These are phyloP conservation scores for Fraxinus paxiana DNA, from an alignment of 305 asterid species.

Conservation along the genomic window DNA sequence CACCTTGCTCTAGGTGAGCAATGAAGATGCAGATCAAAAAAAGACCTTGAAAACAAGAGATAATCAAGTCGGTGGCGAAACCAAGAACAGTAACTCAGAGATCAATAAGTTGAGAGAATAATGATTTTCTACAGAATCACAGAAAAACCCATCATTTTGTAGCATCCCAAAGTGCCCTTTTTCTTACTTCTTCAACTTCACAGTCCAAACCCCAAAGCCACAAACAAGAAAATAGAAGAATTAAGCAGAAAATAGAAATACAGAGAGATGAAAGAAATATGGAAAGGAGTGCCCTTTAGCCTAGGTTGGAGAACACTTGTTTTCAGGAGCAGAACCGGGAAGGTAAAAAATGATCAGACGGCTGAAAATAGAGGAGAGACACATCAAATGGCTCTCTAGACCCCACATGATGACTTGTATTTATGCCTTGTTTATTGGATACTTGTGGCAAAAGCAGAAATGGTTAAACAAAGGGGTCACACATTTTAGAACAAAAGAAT, in stretches of 20 bases:
- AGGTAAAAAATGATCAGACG: conserved; percentile 32
- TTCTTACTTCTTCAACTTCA: conserved; percentile 15
- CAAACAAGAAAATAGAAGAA: background rate
- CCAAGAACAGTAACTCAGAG: background rate
- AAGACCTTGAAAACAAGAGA: conserved; percentile 10
- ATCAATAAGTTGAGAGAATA: conserved; percentile 22
- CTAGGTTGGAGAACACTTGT: background rate
- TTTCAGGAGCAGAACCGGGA: background rate
- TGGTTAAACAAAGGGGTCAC: background rate
- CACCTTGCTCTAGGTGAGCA: background rate
- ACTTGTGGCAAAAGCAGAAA: conserved; percentile 23
- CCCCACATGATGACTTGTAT: conserved; percentile 25
- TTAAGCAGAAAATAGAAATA: background rate
- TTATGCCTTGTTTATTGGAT: conserved; percentile 22
- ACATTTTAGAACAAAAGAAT: background rate
- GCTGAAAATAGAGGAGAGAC: conserved; percentile 37
- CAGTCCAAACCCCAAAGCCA: conserved; percentile 11
- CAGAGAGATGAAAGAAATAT: conserved; percentile 3
- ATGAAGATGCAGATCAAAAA: background rate
- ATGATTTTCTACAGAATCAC: conserved; percentile 10
- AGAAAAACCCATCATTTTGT: background rate
- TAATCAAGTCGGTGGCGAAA: conserved; percentile 32
- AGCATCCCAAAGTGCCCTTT: conserved; percentile 10
- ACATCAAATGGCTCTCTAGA: conserved; percentile 29
- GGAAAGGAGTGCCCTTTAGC: background rate